These are phyloP conservation scores for Antarctomyces pellizariae DNA, from an alignment of 495 filamentous ascomycete genomes.

Conservation along the genomic window DNA sequence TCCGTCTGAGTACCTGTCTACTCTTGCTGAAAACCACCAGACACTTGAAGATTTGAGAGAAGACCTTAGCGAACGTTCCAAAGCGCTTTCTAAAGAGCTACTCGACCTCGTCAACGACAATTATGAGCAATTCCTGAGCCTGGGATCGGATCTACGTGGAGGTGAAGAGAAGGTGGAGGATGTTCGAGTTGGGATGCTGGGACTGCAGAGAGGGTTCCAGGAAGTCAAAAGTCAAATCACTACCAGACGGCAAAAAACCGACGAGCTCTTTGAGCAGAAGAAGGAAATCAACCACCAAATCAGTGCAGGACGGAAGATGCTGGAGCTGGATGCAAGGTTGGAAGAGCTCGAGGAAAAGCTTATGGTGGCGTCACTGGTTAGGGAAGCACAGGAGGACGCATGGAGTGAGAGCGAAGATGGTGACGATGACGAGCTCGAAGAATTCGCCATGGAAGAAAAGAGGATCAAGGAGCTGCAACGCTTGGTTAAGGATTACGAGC, in stretches of 20 bases:
- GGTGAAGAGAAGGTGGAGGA: conserved; percentile 86
- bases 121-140: conserved; percentile 67
- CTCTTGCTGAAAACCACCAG: conserved; percentile 68
- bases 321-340: conserved; percentile 47
- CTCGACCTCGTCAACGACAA: conserved; percentile 86
- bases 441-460: conserved; percentile 16
- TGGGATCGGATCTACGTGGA: conserved; percentile 61
- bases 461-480: conserved; percentile 27
- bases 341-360: conserved; percentile 54
- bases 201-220: conserved; percentile 57
- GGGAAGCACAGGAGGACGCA: conserved; percentile 10
- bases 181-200: conserved; percentile 64
- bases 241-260: conserved; percentile 21
- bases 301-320: conserved; percentile 35
- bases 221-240: conserved; percentile 25
- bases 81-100: conserved; percentile 57
- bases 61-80: conserved; percentile 56
- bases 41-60: conserved; percentile 81
- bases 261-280: conserved; percentile 19
- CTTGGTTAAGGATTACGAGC: conserved; percentile 32
- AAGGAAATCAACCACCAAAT: conserved; percentile 17
- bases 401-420: conserved; percentile 18
- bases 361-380: conserved; percentile 26
- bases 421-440: conserved; percentile 22
- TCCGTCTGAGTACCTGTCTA: conserved; percentile 61